Conservation (phyloP, 2,329 filamentous ascomycete genomes). For the Xylariaceae sp. region DNA sequence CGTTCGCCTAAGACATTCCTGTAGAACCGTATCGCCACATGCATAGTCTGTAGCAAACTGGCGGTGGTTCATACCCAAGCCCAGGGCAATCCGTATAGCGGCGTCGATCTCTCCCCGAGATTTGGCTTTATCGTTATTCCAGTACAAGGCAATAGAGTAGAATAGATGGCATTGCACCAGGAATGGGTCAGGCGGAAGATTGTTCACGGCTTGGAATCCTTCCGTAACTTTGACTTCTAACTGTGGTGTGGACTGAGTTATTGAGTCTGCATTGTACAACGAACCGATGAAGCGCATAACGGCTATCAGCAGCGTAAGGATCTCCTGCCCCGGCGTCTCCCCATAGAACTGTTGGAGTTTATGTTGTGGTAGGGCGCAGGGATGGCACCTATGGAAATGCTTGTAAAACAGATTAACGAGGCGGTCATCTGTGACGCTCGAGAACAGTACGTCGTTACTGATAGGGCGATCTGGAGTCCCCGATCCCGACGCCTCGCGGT, state of each 20-base stretch:
- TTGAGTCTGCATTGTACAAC: constrained; percentile 9
- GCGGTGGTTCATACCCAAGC: constrained; percentile 15
- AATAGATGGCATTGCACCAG: constrained; percentile 19
- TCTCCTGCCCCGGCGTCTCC: constrained; percentile 1
- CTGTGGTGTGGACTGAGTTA: constrained; percentile 5
- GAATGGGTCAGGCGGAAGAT: constrained; percentile 14
- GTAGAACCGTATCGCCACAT: constrained; percentile 8
- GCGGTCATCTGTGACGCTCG: constrained; percentile 11
- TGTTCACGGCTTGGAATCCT: constrained; percentile 8
- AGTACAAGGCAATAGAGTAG: constrained; percentile 18
- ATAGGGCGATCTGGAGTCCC: constrained; percentile 1
- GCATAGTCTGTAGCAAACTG: constrained; percentile 14
- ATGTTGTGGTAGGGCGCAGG: constrained; percentile 14
- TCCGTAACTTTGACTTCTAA: constrained; percentile 14
- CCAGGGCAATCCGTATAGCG: constrained; percentile 16
- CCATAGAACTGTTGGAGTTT: constrained; percentile 12
- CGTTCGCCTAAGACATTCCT: constrained; percentile 17
- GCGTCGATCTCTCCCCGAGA: constrained; percentile 17
- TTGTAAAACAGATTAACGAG: constrained; percentile 21
- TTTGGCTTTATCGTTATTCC: constrained; percentile 13
- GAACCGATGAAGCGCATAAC: constrained; percentile 21
- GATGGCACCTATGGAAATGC: constrained; percentile 21
- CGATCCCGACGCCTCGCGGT: constrained; percentile 1
- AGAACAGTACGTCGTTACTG: constrained; percentile 9
- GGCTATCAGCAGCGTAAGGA: constrained; percentile 12